phyloP scores from a whole-genome alignment of 1,284 basidiomycete species.

The Apiotrichum sp. region DNA sequence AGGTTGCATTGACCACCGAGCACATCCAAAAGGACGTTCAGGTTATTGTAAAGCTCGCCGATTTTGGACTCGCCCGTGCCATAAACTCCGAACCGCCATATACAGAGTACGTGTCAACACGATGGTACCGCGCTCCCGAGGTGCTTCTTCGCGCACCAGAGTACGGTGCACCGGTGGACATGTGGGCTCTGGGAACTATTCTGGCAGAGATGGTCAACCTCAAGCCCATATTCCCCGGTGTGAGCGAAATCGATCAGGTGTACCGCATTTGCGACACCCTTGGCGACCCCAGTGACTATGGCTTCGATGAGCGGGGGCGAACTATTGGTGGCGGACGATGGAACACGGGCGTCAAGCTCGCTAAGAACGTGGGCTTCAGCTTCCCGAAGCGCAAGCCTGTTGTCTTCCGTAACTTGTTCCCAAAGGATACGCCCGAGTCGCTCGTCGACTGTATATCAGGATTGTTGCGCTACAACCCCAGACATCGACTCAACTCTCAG shows the following conservation, averaged over 20 bases:
- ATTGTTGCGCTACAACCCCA: constrained; percentile 87
- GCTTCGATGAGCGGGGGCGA: constrained; percentile 63
- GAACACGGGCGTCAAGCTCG: constrained; percentile 78
- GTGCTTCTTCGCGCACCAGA: constrained; percentile 84
- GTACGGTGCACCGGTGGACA: constrained; percentile 94
- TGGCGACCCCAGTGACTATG: constrained; percentile 88
- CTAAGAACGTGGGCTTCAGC: constrained; percentile 74
- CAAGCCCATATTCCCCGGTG: constrained; percentile 96
- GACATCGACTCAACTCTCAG: constrained; percentile 70
- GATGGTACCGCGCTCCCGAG: constrained; percentile 99
- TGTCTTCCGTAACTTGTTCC: constrained; percentile 71
- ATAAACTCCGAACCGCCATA: constrained; percentile 85
- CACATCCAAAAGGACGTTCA: constrained; percentile 82
- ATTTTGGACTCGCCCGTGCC: constrained; percentile 94
- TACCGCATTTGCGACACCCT: constrained; percentile 81
- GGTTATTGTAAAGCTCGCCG: constrained; percentile 95
- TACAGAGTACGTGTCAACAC: constrained; percentile 96
- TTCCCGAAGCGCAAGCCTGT: constrained; percentile 82
- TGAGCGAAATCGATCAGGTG: constrained; percentile 89
- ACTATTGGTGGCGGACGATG: constrained; percentile 81
- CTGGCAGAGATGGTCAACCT: constrained; percentile 94
- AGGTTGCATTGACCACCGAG: not conserved
- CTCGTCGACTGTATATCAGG: constrained; percentile 89
- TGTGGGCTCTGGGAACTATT: constrained; percentile 99
- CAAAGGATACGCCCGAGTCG: constrained; percentile 66